Percentiles rank a stretch among this genome's conserved stretches.
Conservation (phyloP, 2,329 filamentous ascomycete species). For the Alternaria gaisen region DNA sequence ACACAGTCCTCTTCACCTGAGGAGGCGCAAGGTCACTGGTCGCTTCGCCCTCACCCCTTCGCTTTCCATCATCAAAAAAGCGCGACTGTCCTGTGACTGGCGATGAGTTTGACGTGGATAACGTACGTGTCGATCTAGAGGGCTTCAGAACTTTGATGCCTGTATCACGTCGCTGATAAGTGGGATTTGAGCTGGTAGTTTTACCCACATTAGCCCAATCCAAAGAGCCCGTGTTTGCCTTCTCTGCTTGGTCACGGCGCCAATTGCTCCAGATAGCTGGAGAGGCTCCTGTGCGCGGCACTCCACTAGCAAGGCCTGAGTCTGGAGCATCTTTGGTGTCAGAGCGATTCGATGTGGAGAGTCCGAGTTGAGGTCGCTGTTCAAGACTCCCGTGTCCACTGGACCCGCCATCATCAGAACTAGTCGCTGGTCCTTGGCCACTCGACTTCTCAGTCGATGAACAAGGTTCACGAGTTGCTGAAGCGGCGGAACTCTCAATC, state of each 20-base stretch:
- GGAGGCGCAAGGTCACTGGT: constrained; percentile 17
- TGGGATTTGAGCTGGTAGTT: constrained; percentile 62
- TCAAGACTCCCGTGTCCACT: constrained; percentile 42
- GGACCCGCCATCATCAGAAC: constrained; percentile 44
- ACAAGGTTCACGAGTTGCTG: constrained; percentile 13
- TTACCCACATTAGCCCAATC: constrained; percentile 67
- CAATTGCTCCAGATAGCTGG: constrained; percentile 60
- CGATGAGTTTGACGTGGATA: constrained; percentile 47
- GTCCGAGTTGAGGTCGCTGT: constrained; percentile 36
- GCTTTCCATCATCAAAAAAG: constrained; percentile 60
- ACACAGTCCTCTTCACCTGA: constrained; percentile 41
- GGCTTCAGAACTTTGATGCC: constrained; percentile 93
- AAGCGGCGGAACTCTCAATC: constrained; percentile 11
- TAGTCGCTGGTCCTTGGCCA: constrained; percentile 22
- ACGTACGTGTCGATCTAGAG: constrained; percentile 68
- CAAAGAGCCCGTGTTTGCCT: constrained; percentile 44
- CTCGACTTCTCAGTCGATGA: constrained; percentile 20
- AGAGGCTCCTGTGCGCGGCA: constrained; percentile 43
- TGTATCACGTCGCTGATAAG: constrained; percentile 74
- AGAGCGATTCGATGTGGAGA: constrained; percentile 27
- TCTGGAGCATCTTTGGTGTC: constrained; percentile 36
- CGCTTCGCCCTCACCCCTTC: constrained; percentile 40
- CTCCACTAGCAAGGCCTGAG: constrained; percentile 25
- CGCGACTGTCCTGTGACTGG: constrained; percentile 52
- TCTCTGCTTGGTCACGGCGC: constrained; percentile 54